A percentile compares a stretch with the other conserved stretches of the same genome.
These are phyloP conservation scores for Suillus variegatus DNA, from an alignment of 768 basidiomycete species.

Conservation along the genomic window DNA sequence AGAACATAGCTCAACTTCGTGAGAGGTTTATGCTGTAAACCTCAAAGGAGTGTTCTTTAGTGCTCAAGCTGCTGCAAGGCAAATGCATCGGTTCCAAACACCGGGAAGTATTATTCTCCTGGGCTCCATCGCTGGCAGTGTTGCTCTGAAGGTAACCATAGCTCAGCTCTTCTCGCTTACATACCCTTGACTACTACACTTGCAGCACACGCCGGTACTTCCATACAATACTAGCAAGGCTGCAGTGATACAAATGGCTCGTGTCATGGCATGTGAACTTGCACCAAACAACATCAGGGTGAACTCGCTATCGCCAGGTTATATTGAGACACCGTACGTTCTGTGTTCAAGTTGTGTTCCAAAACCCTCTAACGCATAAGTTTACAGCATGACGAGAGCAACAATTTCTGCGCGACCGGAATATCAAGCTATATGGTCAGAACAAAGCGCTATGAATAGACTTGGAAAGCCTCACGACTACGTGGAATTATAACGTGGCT, in stretches of 20 bases:
- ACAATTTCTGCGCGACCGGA: conserved; percentile 60
- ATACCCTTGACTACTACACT: not conserved
- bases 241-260: conserved; percentile 70
- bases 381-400: conserved; percentile 60
- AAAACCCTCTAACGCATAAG: not conserved
- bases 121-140: conserved; percentile 52
- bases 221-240: conserved; percentile 71
- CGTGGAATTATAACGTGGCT: conserved; percentile 67
- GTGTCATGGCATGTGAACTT: conserved; percentile 74
- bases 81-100: conserved; percentile 46
- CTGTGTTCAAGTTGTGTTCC: conserved; percentile 13
- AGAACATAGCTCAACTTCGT: not conserved
- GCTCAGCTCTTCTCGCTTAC: not conserved
- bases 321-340: conserved; percentile 62
- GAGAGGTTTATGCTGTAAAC: conserved; percentile 60
- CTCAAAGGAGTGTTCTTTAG: conserved; percentile 55
- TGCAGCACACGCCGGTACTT: conserved; percentile 63
- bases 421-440: conserved; percentile 60
- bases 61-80: conserved; percentile 51
- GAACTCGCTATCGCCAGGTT: conserved; percentile 68
- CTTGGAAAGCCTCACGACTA: conserved; percentile 66
- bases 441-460: conserved; percentile 60
- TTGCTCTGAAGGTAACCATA: conserved; percentile 34
- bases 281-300: conserved; percentile 62
- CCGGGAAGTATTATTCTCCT: conserved; percentile 53